Evolutionary conservation across 768 basidiomycete species (phyloP).

Genomic region (Leccinum subtestaceum): DNA sequence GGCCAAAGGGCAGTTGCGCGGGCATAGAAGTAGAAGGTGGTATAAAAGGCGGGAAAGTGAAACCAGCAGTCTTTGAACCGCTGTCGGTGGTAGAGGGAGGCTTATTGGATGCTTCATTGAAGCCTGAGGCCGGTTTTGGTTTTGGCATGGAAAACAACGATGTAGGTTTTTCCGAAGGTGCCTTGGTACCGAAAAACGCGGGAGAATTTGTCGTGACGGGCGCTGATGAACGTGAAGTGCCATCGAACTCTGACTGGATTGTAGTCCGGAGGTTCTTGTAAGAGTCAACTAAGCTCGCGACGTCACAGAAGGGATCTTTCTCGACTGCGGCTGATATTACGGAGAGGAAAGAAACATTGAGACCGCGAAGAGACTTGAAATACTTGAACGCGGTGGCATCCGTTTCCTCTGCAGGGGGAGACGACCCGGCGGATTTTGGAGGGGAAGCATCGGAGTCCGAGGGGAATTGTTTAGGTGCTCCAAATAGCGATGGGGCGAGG

Average conservation of each 20-base stretch:
- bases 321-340: conserved; percentile 57
- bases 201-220: conserved; percentile 9
- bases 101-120: conserved; percentile 15
- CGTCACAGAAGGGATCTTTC: conserved; percentile 68
- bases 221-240: conserved; percentile 19
- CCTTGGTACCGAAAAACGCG: conserved; percentile 12
- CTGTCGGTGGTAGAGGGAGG: conserved; percentile 14
- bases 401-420: conserved; percentile 26
- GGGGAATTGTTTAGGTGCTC: background rate
- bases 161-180: conserved; percentile 16
- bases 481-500: conserved; percentile 23
- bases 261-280: conserved; percentile 57
- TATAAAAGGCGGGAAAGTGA: conserved; percentile 26
- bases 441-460: conserved; percentile 29
- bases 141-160: conserved; percentile 33
- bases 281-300: conserved; percentile 51
- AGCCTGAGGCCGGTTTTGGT: conserved; percentile 24
- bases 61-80: conserved; percentile 20
- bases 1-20: conserved; percentile 12
- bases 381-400: conserved; percentile 46
- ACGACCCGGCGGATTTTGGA: conserved; percentile 14
- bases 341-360: conserved; percentile 66
- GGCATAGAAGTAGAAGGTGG: conserved; percentile 17
- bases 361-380: conserved; percentile 68
- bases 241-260: conserved; percentile 57